A percentile compares a stretch with the other conserved stretches of the same genome.
phyloP scores from a whole-genome alignment of 345 rosid species.

The Cochlearia excelsa region DNA sequence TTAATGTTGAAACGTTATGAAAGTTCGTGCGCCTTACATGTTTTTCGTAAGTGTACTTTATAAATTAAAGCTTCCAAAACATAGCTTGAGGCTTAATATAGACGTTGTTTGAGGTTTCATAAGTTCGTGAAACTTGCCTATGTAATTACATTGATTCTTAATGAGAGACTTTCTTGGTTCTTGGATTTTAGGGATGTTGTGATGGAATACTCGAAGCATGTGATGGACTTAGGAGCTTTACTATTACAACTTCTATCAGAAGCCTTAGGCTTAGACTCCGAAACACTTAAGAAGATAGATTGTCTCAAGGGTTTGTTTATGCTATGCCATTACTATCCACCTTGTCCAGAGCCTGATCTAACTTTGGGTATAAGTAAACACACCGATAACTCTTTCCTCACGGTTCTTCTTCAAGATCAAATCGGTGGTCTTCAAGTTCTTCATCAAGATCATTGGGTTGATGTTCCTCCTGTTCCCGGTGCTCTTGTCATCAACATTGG shows the following conservation, averaged over 20 bases:
- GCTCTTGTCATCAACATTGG: conserved; percentile 22
- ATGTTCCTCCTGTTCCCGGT: conserved; percentile 31
- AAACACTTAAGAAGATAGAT: conserved; percentile 25
- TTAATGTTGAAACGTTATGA: no score
- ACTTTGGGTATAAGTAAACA: conserved; percentile 36
- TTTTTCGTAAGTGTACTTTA: no score
- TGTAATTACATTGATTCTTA: no score
- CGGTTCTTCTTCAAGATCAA: conserved; percentile 38
- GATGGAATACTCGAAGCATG: conserved; percentile 32
- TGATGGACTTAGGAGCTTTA: conserved; percentile 20
- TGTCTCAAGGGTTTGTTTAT: conserved; percentile 26
- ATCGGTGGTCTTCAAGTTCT: conserved; percentile 44
- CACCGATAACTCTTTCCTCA: conserved; percentile 35
- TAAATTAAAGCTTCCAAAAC: no score
- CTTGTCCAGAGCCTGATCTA: conserved; percentile 42
- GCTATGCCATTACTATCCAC: conserved; percentile 37
- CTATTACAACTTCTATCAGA: conserved; percentile 35
- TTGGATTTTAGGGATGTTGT: conserved; percentile 11
- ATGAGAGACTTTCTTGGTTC: no score
- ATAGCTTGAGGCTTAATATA: no score
- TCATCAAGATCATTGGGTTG: conserved; percentile 38
- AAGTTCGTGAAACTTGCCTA: no score
- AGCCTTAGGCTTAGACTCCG: conserved; percentile 35
- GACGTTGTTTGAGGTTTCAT: no score
- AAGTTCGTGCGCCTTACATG: no score